Evolutionary conservation across 352 stramenopile genomes (phyloP), one percentile per base, ranked within the genome.

Genomic region (Lagenidium giganteum): DNA sequence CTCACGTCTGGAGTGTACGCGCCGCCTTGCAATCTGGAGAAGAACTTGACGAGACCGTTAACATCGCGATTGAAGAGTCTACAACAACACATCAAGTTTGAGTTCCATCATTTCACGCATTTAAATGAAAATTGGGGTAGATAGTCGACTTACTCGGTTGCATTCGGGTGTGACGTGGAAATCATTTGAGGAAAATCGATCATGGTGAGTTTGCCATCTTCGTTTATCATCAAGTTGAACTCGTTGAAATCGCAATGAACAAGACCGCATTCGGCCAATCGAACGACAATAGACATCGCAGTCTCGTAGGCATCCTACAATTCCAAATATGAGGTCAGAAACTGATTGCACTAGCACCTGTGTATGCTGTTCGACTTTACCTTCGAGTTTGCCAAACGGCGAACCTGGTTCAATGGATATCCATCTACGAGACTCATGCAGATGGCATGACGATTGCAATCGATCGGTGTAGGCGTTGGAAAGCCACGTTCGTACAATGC

Each of bases 121-220:
- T 14, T 34, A 34, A 34, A 14, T 14, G 13, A 34, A 34, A 34
- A 34, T 14, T 14, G 29, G n/a, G n/a, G 29, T 34, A n/a, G 14
- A 34, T 14, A n/a, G n/a, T 14, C 14, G 29, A 59, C 83, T 59
- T 79, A 98, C 70, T 98, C 90, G 35, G 84, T 62, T 27, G 97
- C 96, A 70, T 99, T 99, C 7, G 85, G 80, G 67, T 99, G 97
- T 21, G 77, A 87, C 4, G 92, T 98, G 9, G 86, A 98, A 34
- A 99, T 95, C 96, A 99, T 99, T 76, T 99, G 97, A n/a, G 97
- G 97, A 64, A 99, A 99, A 82, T 99, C 97, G 70, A 99, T 99
- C 59, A 99, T 91, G 9, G 96, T 99, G 9, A 99, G 85, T 58
- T 93, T 78, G 37, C 82, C 67, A 34, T 68, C 63, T 35, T 88